Evolutionary conservation across 495 filamentous ascomycete species (phyloP).

Genomic region (Hypoxylon fuscum): DNA sequence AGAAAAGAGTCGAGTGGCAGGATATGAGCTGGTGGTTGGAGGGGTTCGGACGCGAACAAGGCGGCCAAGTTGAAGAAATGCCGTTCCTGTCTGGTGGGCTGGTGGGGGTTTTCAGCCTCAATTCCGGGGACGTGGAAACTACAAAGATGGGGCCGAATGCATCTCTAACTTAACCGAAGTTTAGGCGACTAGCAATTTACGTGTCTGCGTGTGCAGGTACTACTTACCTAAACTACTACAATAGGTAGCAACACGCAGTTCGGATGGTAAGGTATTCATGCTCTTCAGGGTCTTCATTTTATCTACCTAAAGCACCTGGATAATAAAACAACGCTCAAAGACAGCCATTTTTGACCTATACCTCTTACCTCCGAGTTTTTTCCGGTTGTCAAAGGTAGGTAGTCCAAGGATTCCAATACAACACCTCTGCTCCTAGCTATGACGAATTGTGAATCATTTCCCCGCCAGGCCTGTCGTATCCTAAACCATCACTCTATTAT

Average conservation of each 20-base stretch:
- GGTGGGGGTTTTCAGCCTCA: constrained; percentile 23
- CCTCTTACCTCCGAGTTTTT: background rate
- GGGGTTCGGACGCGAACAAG: constrained; percentile 25
- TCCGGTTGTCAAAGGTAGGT: background rate
- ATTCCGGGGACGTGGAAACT: constrained; percentile 16
- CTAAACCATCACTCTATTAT: constrained; percentile 24
- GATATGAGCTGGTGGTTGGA: constrained; percentile 28
- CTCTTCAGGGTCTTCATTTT: background rate
- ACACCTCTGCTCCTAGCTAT: constrained; percentile 19
- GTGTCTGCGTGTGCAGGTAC: too few relatives aligned
- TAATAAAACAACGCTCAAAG: background rate
- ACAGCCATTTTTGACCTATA: constrained; percentile 1
- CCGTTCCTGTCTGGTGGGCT: constrained; percentile 27
- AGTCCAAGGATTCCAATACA: constrained; percentile 11
- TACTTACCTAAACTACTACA: background rate
- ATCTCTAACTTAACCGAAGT: background rate
- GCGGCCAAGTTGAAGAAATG: constrained; percentile 22
- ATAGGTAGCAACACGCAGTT: background rate
- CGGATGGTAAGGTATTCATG: background rate
- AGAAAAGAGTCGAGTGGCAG: too few relatives aligned
- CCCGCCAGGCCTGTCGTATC: constrained; percentile 17
- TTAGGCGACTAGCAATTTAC: background rate
- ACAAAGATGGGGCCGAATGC: background rate
- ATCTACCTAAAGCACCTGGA: background rate
- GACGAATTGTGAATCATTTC: constrained; percentile 1